Evolutionary conservation across 257 asterid species (phyloP).

Genomic region (Petunia axillaris): DNA sequence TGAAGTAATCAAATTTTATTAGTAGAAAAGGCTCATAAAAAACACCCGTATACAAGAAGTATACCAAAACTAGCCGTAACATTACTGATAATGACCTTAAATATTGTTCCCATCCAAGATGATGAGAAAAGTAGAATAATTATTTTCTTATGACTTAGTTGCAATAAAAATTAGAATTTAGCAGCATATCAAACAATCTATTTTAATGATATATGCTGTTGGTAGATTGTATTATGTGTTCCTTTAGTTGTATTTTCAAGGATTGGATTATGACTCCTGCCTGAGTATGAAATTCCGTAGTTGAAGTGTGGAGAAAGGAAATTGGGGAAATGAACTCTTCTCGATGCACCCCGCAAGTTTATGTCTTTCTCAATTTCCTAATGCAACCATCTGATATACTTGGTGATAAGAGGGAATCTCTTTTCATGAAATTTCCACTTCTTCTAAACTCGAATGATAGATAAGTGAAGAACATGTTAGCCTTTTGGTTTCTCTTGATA

Average conservation of each 20-base stretch:
- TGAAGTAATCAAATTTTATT: no score
- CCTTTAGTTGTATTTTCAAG: background rate
- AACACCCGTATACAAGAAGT: no score
- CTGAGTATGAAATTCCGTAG: background rate
- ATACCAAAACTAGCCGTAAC: background rate
- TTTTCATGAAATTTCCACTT: background rate
- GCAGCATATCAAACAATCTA: background rate
- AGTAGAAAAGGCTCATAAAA: no score
- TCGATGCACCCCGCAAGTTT: background rate
- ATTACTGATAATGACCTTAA: background rate
- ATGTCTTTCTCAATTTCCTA: background rate
- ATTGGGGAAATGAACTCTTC: background rate
- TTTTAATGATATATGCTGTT: background rate
- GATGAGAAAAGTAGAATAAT: background rate
- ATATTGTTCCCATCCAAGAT: no score
- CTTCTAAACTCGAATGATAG: background rate
- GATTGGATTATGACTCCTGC: background rate
- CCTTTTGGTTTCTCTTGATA: background rate
- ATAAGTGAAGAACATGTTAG: background rate
- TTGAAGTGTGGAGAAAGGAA: conserved; percentile 2
- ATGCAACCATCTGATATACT: background rate
- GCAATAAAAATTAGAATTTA: background rate
- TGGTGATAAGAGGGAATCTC: background rate
- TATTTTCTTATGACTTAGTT: background rate
- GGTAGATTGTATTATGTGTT: background rate